These are phyloP conservation scores for Xylaria sp. DNA, from an alignment of 495 filamentous ascomycete species.

Conservation along the genomic window DNA sequence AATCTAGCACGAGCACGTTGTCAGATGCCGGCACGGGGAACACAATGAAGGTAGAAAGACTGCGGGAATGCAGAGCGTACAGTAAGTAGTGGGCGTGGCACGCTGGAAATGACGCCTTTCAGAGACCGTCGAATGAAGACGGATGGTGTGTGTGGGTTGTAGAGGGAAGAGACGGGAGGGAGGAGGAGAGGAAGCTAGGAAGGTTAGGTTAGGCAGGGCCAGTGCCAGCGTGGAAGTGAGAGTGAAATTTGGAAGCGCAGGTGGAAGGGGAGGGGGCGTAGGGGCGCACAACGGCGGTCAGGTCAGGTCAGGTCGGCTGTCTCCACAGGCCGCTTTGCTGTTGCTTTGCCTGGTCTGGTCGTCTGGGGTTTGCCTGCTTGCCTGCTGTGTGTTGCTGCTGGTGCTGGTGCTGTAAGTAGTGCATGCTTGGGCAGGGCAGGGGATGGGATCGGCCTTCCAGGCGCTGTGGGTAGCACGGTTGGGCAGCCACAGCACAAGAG, in stretches of 20 bases:
- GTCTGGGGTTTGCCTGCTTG: neutral
- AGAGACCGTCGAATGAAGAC: conserved; percentile 13
- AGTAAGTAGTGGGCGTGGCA: conserved; percentile 23
- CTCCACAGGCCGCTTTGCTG: conserved; percentile 11
- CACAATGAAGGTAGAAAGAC: neutral
- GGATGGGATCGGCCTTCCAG: too few relatives aligned
- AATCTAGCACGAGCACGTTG: conserved; percentile 14
- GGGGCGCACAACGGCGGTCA: conserved; percentile 2
- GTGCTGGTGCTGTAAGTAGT: too few relatives aligned
- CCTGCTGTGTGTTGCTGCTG: neutral
- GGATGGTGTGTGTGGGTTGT: conserved; percentile 18
- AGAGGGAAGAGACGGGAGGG: conserved; percentile 19
- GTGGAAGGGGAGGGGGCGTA: neutral
- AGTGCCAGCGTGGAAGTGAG: conserved; percentile 7
- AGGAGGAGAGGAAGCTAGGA: conserved; percentile 20
- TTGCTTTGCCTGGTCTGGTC: neutral
- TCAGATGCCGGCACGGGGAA: neutral
- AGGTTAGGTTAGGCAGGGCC: conserved; percentile 13
- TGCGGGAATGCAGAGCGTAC: conserved; percentile 6
- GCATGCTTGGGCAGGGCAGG: too few relatives aligned
- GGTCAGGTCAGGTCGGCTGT: conserved; percentile 1
- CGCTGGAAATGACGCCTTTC: conserved; percentile 19
- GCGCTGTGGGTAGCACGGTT: conserved; percentile 9
- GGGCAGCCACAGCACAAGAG: conserved; percentile 15
- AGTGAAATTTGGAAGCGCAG: too few relatives aligned